Conservation (phyloP, 257 asterid species). For the Osmanthus fragrans region DNA sequence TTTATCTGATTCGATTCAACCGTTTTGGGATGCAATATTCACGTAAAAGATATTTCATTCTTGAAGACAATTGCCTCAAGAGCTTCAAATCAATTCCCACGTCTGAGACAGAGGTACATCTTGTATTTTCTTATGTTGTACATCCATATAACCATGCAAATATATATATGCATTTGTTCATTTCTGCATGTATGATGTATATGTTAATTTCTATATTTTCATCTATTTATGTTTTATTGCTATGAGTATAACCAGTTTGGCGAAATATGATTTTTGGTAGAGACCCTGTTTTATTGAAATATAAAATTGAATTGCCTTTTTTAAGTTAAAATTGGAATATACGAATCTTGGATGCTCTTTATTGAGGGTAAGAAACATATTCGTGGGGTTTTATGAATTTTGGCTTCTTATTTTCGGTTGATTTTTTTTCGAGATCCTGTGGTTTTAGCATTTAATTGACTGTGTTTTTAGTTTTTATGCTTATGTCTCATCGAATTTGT, state of each 20-base stretch:
- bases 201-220: background rate
- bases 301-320: constrained; percentile 9
- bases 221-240: no score
- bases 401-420: background rate
- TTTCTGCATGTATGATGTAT: background rate
- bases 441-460: constrained; percentile 4
- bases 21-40: constrained; percentile 81
- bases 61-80: constrained; percentile 70
- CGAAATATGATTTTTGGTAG: background rate
- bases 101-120: constrained; percentile 59
- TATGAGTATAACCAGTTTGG: background rate
- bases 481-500: background rate
- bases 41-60: constrained; percentile 70
- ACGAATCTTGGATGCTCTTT: constrained; percentile 5
- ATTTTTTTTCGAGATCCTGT: background rate
- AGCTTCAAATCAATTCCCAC: constrained; percentile 77
- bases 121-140: background rate
- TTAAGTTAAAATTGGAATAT: constrained; percentile 1
- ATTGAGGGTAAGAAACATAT: background rate
- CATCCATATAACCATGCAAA: constrained; percentile 5
- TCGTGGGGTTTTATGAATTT: background rate
- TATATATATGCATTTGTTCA: background rate
- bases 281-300: background rate
- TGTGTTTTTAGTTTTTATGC: background rate
- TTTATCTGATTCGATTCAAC: constrained; percentile 68